phyloP scores from a whole-genome alignment of 106 monocot species.

The Allium cepa region DNA sequence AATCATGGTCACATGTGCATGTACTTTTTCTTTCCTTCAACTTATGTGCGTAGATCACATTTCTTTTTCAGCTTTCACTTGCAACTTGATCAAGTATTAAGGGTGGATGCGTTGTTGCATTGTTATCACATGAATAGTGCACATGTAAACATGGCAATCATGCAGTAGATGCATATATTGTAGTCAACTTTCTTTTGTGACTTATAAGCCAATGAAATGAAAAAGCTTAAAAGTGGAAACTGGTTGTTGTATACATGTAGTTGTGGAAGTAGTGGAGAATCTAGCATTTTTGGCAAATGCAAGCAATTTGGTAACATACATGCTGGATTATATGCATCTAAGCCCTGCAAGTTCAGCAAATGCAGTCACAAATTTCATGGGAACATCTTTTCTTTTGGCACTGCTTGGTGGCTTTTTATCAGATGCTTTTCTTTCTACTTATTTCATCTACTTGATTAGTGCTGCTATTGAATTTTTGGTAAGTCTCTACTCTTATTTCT shows the following conservation, averaged over 20 bases:
- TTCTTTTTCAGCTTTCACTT: too few relatives aligned
- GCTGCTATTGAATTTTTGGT: constrained; percentile 67
- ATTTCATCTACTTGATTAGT: constrained; percentile 47
- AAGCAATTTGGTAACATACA: constrained; percentile 75
- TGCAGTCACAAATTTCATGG: constrained; percentile 92
- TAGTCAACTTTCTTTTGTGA: too few relatives aligned
- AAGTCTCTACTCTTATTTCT: constrained; percentile 3
- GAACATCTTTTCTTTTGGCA: constrained; percentile 79
- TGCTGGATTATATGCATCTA: constrained; percentile 61
- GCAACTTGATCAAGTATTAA: too few relatives aligned
- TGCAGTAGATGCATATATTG: too few relatives aligned
- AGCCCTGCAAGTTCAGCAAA: constrained; percentile 49
- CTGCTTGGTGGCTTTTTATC: constrained; percentile 87
- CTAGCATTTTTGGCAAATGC: constrained; percentile 78
- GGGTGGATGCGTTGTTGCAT: too few relatives aligned
- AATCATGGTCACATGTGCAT: too few relatives aligned
- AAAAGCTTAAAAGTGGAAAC: too few relatives aligned
- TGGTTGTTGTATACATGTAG: constrained; percentile 17
- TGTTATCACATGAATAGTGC: too few relatives aligned
- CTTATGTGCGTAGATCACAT: too few relatives aligned
- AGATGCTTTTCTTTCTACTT: constrained; percentile 70
- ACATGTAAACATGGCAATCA: too few relatives aligned
- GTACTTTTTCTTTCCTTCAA: too few relatives aligned
- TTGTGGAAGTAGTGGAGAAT: constrained; percentile 82
- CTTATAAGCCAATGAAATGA: too few relatives aligned